Base-by-base conservation (phyloP, 139 green algal genomes). In the Chlamydomonas sp. region DNA sequence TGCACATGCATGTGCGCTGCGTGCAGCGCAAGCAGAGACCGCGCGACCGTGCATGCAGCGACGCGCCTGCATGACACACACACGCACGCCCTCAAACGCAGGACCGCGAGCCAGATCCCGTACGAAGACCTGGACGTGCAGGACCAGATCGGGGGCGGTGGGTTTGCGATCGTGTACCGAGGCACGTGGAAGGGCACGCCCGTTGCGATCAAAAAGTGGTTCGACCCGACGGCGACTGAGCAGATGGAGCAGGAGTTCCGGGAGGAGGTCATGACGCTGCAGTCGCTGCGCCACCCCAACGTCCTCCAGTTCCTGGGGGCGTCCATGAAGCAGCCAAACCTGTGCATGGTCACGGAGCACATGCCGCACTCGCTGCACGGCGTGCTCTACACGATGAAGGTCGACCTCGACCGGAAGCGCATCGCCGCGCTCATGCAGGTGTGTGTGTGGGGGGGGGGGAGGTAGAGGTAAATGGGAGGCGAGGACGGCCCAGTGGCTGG, bases 121-220 rank as follows among this genome's bases (percentile, higher is more conserved):
- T 86, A 74, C 62, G 82, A 84, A 1, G 84, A 89, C 16, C 69
- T 90, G 31, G 77, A 85, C 26, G 70, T 88, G 0, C 69, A 79
- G 30, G 84, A 90, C 37, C 74, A 83, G 37, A 81, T 90, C 20
- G 79, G 84, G 4, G 83, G 81, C 30, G 85, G 85, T 10, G 85
- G 82, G 39, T 87, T 80, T 67, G 83, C 78, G 1, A 58, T 90
- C 8, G 85, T 90, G 49, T 87, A 88, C 67, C 58, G 80, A 2
- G 82, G 81, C 35, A 48, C 81, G 10, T 87, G 79, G 80, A 62
- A 74, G 8, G 79, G 84, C n/a, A 85, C 79, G 1, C 83, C 85
- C 3, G 83, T 90, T 22, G 85, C 85, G 2, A 74, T 90, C 63
- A 90, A 90, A 70, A 84, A 83, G 35, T 89, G 83, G 83, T 89